Percentiles rank a stretch among this genome's conserved stretches.
phyloP scores from a whole-genome alignment of 352 stramenopile genomes.

The Globisporangium sylvaticum region DNA sequence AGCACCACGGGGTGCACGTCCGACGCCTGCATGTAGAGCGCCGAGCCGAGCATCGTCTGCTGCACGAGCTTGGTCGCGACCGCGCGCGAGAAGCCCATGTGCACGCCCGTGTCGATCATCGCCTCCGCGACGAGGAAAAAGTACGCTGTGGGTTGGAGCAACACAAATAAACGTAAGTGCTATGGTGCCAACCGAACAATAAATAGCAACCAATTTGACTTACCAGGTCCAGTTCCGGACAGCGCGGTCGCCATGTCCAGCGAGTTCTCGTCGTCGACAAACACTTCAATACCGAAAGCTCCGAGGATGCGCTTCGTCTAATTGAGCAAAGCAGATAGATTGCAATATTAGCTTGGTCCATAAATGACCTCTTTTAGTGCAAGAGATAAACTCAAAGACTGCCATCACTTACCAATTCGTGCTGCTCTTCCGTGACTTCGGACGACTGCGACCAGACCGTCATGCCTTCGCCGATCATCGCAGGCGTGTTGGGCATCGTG shows the following conservation, averaged over 20 bases:
- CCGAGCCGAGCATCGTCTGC: constrained; percentile 92
- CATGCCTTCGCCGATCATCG: constrained; percentile 92
- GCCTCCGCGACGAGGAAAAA: constrained; percentile 95
- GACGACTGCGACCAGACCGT: constrained; percentile 90
- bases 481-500: constrained; percentile 96
- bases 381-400: neutral
- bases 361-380: too few species aligned
- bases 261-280: constrained; percentile 93
- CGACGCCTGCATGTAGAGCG: constrained; percentile 91
- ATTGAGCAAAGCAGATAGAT: neutral
- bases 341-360: neutral
- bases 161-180: too few species aligned
- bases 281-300: constrained; percentile 90
- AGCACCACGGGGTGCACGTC: constrained; percentile 89
- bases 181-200: neutral
- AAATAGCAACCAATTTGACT: neutral
- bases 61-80: constrained; percentile 93
- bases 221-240: constrained; percentile 89
- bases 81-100: constrained; percentile 94
- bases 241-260: constrained; percentile 94
- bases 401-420: constrained; percentile 36
- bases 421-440: constrained; percentile 73
- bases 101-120: constrained; percentile 94
- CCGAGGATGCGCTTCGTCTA: constrained; percentile 85
- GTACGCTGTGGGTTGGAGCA: constrained; percentile 58